phyloP scores from a whole-genome alignment of 768 basidiomycete genomes.

The Tulasnella sp. region DNA sequence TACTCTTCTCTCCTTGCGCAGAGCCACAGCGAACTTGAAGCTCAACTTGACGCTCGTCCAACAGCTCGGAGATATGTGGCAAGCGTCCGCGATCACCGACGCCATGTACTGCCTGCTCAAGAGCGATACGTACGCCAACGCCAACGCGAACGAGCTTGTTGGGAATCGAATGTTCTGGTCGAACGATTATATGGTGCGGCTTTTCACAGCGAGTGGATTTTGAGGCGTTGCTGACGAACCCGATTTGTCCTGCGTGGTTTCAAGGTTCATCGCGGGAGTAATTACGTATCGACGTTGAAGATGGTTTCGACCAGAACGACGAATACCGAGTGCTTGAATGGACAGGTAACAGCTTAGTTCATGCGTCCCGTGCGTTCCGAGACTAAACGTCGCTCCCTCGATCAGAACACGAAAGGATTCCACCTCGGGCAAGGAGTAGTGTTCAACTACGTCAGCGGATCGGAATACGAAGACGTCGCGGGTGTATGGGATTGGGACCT shows the following conservation, averaged over 20 bases:
- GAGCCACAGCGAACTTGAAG: conserved; percentile 50
- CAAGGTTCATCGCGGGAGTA: conserved; percentile 54
- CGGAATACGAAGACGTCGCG: conserved; percentile 63
- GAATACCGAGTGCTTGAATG: conserved; percentile 57
- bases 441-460: conserved; percentile 36
- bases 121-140: conserved; percentile 33
- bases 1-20: conserved; percentile 42
- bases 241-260: not conserved
- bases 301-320: conserved; percentile 54
- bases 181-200: conserved; percentile 59
- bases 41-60: conserved; percentile 48
- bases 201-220: not conserved
- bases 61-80: conserved; percentile 47
- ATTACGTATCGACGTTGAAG: conserved; percentile 54
- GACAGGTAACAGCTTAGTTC: not conserved
- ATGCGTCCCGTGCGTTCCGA: not conserved
- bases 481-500: conserved; percentile 73
- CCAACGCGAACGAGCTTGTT: conserved; percentile 46
- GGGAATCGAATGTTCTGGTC: conserved; percentile 61
- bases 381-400: not conserved
- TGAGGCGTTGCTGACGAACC: not conserved
- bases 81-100: conserved; percentile 36
- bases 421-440: conserved; percentile 60
- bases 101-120: conserved; percentile 40
- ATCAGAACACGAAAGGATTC: conserved; percentile 55